A percentile compares a stretch with the other conserved stretches of the same genome.
Evolutionary conservation across 306 rosid genomes (phyloP).

Genomic region (Oemleria cerasiformis): DNA sequence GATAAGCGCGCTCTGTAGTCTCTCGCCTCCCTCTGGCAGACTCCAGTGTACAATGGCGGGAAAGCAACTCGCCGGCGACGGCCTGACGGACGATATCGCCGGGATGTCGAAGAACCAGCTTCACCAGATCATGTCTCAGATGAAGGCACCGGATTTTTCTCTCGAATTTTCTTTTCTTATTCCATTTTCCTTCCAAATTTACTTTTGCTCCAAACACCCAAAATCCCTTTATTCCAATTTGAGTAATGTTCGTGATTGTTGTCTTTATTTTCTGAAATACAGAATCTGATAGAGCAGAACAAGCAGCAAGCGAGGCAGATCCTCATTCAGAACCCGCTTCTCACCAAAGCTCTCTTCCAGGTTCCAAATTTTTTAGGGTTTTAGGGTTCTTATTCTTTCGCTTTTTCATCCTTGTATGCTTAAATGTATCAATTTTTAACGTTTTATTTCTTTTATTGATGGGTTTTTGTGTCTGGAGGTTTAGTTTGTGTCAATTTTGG

Average conservation of each 20-base stretch:
- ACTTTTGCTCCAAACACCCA: conserved; percentile 5
- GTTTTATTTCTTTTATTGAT: neutral
- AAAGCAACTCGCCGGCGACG: conserved; percentile 66
- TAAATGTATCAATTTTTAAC: neutral
- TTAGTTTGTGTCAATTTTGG: neutral
- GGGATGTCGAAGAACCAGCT: conserved; percentile 97
- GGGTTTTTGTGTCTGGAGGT: conserved; percentile 13
- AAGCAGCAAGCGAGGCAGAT: conserved; percentile 90
- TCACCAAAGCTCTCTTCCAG: conserved; percentile 97
- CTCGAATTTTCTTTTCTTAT: neutral
- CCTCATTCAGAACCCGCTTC: conserved; percentile 84
- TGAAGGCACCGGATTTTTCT: conserved; percentile 52
- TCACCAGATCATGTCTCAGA: conserved; percentile 90
- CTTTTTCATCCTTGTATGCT: neutral
- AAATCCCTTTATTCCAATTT: conserved; percentile 2
- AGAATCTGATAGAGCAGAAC: conserved; percentile 86
- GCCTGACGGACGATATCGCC: conserved; percentile 61
- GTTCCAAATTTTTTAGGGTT: conserved; percentile 32
- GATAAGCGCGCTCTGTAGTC: neutral
- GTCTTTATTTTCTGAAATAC: neutral
- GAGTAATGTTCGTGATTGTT: neutral
- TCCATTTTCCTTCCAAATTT: conserved; percentile 2
- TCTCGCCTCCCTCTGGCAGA: neutral
- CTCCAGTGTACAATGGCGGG: conserved; percentile 63
- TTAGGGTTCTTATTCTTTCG: neutral